Evolutionary conservation across 2,329 filamentous ascomycete species (phyloP).

Genomic region (Aspergillus hiratsukae): DNA sequence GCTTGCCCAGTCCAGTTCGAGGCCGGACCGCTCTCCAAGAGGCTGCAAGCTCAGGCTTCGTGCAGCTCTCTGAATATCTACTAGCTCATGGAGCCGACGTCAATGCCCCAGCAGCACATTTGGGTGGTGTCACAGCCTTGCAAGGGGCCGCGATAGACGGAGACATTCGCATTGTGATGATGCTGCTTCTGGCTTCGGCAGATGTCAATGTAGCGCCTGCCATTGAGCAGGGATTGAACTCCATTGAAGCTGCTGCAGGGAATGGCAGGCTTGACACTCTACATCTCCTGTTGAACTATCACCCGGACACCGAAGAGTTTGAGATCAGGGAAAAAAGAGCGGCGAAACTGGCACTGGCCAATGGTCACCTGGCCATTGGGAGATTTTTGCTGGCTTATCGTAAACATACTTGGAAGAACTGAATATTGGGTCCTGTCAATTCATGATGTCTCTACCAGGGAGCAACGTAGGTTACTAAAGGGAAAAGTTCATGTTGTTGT

Average conservation of each 20-base stretch:
- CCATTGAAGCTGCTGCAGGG: slow-evolving; percentile 30
- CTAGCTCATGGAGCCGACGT: slow-evolving; percentile 15
- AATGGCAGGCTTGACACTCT: slow-evolving; percentile 27
- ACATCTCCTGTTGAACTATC: slow-evolving; percentile 17
- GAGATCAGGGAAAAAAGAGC: slow-evolving; percentile 8
- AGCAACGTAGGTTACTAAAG: too few species aligned
- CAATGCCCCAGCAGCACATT: slow-evolving; percentile 9
- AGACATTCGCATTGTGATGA: slow-evolving; percentile 13
- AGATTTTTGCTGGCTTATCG: slow-evolving; percentile 9
- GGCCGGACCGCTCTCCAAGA: slow-evolving; percentile 5
- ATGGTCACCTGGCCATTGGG: slow-evolving; percentile 10
- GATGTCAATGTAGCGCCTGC: slow-evolving; percentile 19
- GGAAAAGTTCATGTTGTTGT: background rate
- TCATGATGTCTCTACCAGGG: too few species aligned
- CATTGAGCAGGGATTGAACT: slow-evolving; percentile 18
- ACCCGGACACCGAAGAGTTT: slow-evolving; percentile 9
- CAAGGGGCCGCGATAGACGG: slow-evolving; percentile 19
- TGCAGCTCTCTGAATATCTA: slow-evolving; percentile 8
- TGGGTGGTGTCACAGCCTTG: slow-evolving; percentile 19
- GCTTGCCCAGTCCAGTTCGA: slow-evolving; percentile 8
- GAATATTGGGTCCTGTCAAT: too few species aligned
- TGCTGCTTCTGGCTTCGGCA: slow-evolving; percentile 19
- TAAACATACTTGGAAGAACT: background rate
- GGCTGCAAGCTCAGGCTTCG: slow-evolving; percentile 1
- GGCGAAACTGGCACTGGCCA: slow-evolving; percentile 7